A percentile compares a stretch with the other conserved stretches of the same genome.
These are phyloP conservation scores for Musa acuminata DNA, from an alignment of 176 grass and related monocot genomes.

Conservation along the genomic window DNA sequence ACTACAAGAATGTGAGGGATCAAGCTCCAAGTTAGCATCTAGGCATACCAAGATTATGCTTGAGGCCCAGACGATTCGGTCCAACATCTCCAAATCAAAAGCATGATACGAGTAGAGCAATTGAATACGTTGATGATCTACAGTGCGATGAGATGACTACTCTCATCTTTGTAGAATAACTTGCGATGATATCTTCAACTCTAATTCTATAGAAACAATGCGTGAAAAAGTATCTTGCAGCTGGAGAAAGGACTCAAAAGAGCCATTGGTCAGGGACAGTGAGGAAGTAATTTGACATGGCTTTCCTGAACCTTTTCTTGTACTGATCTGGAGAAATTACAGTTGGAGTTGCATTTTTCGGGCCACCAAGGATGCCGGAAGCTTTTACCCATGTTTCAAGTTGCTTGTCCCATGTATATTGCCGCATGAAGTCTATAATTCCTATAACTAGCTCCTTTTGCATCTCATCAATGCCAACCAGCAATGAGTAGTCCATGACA, in stretches of 20 bases:
- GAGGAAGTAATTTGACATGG: slow-evolving; percentile 85
- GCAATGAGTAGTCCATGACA: slow-evolving; percentile 90
- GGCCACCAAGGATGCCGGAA: slow-evolving; percentile 73
- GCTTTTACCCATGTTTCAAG: slow-evolving; percentile 94
- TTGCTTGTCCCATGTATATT: slow-evolving; percentile 96
- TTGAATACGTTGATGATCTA: neutral
- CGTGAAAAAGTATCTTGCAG: neutral
- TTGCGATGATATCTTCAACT: neutral
- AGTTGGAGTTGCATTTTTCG: slow-evolving; percentile 64
- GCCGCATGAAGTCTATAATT: slow-evolving; percentile 87
- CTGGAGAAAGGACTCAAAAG: slow-evolving; percentile 20
- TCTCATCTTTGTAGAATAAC: slow-evolving; percentile 1
- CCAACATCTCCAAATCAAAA: neutral
- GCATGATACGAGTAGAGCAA: neutral
- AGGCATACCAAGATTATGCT: neutral
- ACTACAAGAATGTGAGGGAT: no score
- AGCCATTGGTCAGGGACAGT: slow-evolving; percentile 51
- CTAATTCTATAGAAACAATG: neutral
- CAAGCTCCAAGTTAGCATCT: no score
- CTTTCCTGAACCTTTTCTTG: slow-evolving; percentile 91
- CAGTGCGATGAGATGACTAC: neutral
- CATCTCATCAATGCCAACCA: slow-evolving; percentile 64
- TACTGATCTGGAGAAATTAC: slow-evolving; percentile 74
- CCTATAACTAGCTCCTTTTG: slow-evolving; percentile 69
- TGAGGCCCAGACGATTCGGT: neutral